These are phyloP conservation scores for Dipteronia dyeriana DNA, from an alignment of 345 rosid species.

Conservation along the genomic window DNA sequence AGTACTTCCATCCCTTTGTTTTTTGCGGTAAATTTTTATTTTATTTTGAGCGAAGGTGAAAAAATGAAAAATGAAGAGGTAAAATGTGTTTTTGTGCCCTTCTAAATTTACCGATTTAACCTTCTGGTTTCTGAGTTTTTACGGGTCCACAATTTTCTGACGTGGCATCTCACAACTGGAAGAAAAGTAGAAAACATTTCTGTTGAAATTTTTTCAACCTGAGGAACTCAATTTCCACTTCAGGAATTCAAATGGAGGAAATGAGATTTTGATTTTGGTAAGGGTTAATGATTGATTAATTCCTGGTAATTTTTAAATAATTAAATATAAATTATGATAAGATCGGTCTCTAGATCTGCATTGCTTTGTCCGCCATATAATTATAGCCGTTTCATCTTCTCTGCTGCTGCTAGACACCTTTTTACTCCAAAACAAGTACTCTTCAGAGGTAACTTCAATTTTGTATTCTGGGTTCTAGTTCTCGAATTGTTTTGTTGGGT, in stretches of 20 bases:
- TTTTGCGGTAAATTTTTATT: not conserved
- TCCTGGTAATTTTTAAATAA: not conserved
- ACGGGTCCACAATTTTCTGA: not conserved
- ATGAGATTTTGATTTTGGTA: not conserved
- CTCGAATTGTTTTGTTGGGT: not conserved
- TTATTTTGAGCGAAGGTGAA: not conserved
- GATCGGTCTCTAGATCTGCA: constrained; percentile 8
- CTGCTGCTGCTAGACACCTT: not conserved
- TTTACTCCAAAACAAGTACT: not conserved
- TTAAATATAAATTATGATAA: not conserved
- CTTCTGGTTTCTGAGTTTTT: not conserved
- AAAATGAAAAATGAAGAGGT: not conserved
- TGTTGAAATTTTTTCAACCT: not conserved
- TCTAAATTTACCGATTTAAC: not conserved
- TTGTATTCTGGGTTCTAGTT: not conserved
- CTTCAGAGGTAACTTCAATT: not conserved
- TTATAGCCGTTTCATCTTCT: not conserved
- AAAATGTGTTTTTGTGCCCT: not conserved
- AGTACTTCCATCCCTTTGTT: constrained; percentile 8
- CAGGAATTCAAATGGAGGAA: not conserved
- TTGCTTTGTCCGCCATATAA: not conserved
- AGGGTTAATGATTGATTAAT: not conserved
- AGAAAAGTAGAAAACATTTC: not conserved
- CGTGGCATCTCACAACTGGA: not conserved
- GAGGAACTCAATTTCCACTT: not conserved